A percentile compares a stretch with the other conserved stretches of the same genome.
Evolutionary conservation across 139 green algal species (phyloP).

Genomic region (Astrephomene gubernaculifera): DNA sequence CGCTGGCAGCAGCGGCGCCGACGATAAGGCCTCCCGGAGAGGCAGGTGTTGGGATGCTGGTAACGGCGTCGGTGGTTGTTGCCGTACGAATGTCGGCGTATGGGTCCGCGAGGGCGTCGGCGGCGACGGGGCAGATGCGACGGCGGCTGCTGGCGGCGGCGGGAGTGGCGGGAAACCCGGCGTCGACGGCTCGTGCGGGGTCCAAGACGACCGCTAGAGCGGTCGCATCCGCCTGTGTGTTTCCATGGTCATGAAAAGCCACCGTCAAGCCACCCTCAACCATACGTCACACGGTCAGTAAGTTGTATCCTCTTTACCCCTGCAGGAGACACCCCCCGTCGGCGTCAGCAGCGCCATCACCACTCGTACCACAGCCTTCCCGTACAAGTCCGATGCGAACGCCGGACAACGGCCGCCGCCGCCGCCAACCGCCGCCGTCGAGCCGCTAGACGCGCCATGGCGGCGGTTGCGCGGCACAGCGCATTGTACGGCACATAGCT

Average conservation of each 20-base stretch:
- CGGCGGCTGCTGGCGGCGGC: background rate
- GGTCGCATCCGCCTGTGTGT: slow-evolving; percentile 7
- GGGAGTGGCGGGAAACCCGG: too few relatives aligned
- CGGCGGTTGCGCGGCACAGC: background rate
- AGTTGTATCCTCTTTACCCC: background rate
- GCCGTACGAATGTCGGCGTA: background rate
- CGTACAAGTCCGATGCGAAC: slow-evolving; percentile 24
- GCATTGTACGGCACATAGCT: background rate
- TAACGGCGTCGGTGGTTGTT: too few relatives aligned
- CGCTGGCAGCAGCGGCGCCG: background rate
- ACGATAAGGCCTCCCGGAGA: background rate
- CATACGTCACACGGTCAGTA: too few relatives aligned
- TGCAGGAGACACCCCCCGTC: background rate
- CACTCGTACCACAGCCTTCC: background rate
- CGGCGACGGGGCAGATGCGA: background rate
- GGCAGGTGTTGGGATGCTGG: too few relatives aligned
- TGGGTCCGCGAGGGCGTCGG: background rate
- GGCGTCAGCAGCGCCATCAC: background rate
- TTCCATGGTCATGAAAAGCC: too few relatives aligned
- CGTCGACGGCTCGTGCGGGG: too few relatives aligned
- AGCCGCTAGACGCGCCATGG: background rate
- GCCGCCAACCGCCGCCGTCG: background rate
- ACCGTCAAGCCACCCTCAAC: slow-evolving; percentile 23
- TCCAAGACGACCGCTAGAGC: slow-evolving; percentile 22
- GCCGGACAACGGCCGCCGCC: background rate